A percentile compares a stretch with the other conserved stretches of the same genome.
These are phyloP conservation scores for Sophora flavescens DNA, from an alignment of 306 rosid species.

Conservation along the genomic window DNA sequence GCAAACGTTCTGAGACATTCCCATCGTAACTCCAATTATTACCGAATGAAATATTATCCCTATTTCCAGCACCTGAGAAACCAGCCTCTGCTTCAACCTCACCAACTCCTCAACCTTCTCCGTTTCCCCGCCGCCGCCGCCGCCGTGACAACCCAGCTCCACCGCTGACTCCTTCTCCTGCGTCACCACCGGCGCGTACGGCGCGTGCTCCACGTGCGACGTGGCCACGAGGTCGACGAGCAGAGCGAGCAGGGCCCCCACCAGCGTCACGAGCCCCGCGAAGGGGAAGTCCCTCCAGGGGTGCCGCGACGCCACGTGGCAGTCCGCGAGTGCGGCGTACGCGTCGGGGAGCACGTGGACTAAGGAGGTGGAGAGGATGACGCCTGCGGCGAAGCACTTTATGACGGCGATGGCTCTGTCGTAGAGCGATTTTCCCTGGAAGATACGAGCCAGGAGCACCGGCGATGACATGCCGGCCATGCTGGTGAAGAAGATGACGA, in stretches of 20 bases:
- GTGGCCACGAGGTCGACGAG: conserved; percentile 81
- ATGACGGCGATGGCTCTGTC: conserved; percentile 69
- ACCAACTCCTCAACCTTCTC: conserved; percentile 47
- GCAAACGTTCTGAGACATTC: conserved; percentile 95
- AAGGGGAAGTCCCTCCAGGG: conserved; percentile 96
- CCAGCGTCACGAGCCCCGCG: conserved; percentile 76
- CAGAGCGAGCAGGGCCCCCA: conserved; percentile 73
- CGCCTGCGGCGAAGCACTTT: conserved; percentile 97
- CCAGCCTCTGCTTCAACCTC: conserved; percentile 78
- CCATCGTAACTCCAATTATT: conserved; percentile 90
- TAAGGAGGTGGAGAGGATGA: conserved; percentile 89
- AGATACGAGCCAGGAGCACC: conserved; percentile 72
- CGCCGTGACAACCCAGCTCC: conserved; percentile 32
- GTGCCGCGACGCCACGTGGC: conserved; percentile 79
- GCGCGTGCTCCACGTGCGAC: conserved; percentile 73
- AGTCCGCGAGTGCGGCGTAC: conserved; percentile 81
- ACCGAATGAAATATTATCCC: conserved; percentile 96
- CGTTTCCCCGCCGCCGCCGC: conserved; percentile 12
- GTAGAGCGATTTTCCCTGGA: conserved; percentile 84
- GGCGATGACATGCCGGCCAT: conserved; percentile 77
- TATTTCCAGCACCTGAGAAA: conserved; percentile 86
- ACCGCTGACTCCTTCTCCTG: conserved; percentile 51
- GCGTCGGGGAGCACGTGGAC: conserved; percentile 99
- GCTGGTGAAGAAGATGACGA: conserved; percentile 81
- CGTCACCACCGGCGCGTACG: conserved; percentile 59